phyloP scores from a whole-genome alignment of 345 rosid genomes.

The Linum tenue region DNA sequence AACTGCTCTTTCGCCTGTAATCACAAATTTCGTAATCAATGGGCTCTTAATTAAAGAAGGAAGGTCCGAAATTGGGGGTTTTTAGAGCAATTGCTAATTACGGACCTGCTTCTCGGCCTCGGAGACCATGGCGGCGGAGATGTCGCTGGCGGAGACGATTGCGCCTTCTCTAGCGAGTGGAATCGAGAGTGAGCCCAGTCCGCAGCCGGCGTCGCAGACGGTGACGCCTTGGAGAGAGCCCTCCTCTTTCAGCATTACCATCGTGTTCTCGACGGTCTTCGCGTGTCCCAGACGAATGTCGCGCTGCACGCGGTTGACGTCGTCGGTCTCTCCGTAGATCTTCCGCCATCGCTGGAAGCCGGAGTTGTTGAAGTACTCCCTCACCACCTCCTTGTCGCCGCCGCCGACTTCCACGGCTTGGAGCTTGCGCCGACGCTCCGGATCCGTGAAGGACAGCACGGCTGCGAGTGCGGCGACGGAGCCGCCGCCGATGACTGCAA shows the following conservation, averaged over 20 bases:
- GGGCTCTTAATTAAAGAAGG: not conserved
- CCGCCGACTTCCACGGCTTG: slow-evolving; percentile 97
- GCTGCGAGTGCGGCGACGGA: slow-evolving; percentile 86
- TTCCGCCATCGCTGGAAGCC: slow-evolving; percentile 93
- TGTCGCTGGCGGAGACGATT: slow-evolving; percentile 70
- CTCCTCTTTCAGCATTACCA: slow-evolving; percentile 64
- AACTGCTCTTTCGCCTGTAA: slow-evolving; percentile 69
- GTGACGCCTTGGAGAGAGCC: slow-evolving; percentile 65
- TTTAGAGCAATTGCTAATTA: not conserved
- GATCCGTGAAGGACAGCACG: slow-evolving; percentile 61
- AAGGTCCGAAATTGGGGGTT: not conserved
- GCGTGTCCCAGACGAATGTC: slow-evolving; percentile 81
- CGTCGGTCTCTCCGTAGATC: slow-evolving; percentile 87
- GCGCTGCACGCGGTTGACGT: slow-evolving; percentile 70
- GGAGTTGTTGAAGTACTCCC: slow-evolving; percentile 75
- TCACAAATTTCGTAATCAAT: not conserved
- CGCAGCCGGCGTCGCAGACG: slow-evolving; percentile 92
- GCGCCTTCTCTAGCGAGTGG: slow-evolving; percentile 91
- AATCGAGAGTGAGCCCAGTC: slow-evolving; percentile 65
- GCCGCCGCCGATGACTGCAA: slow-evolving; percentile 74
- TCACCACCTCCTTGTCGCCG: slow-evolving; percentile 84
- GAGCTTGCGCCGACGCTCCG: slow-evolving; percentile 61
- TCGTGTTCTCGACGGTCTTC: slow-evolving; percentile 69
- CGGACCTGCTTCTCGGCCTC: slow-evolving; percentile 79
- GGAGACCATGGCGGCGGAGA: slow-evolving; percentile 88